Percentiles rank a stretch among this genome's conserved stretches.
Conservation (phyloP, 352 stramenopile genomes). For the Thraustochytrium striatum region DNA sequence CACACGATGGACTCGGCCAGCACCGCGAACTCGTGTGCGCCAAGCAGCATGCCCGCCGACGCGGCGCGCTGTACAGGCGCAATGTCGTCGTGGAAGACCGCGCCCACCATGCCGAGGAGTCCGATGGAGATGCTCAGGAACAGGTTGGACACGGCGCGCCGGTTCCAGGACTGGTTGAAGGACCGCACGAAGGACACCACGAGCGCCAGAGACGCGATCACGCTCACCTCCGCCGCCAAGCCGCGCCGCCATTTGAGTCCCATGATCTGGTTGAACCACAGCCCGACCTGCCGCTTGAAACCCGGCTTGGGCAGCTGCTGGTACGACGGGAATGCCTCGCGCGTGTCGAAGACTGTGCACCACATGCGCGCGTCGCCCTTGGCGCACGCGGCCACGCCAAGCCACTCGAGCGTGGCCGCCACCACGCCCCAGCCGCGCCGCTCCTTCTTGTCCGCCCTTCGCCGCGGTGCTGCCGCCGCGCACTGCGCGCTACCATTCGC, state of each 20-base stretch:
- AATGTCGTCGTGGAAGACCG: constrained; percentile 35
- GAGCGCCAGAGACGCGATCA: background rate
- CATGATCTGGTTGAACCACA: constrained; percentile 32
- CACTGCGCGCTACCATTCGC: no score
- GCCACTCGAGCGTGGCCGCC: background rate
- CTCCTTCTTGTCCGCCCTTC: background rate
- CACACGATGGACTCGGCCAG: background rate
- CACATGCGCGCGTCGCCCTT: background rate
- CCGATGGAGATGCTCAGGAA: constrained; percentile 42
- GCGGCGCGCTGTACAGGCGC: constrained; percentile 7
- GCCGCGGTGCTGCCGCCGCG: no score
- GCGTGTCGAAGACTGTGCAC: background rate
- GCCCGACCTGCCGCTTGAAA: constrained; percentile 14
- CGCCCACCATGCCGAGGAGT: constrained; percentile 27
- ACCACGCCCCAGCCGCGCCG: background rate
- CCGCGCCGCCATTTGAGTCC: constrained; percentile 16
- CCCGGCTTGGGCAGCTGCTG: constrained; percentile 21
- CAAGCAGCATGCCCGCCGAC: constrained; percentile 21
- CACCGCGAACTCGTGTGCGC: constrained; percentile 25
- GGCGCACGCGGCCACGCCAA: background rate
- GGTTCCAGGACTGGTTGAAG: constrained; percentile 38
- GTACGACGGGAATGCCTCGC: background rate
- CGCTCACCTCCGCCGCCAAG: background rate
- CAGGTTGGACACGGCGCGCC: constrained; percentile 9
- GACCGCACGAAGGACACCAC: constrained; percentile 16